phyloP scores from a whole-genome alignment of 2,329 filamentous ascomycete genomes.

The Leptographium radiaticola region DNA sequence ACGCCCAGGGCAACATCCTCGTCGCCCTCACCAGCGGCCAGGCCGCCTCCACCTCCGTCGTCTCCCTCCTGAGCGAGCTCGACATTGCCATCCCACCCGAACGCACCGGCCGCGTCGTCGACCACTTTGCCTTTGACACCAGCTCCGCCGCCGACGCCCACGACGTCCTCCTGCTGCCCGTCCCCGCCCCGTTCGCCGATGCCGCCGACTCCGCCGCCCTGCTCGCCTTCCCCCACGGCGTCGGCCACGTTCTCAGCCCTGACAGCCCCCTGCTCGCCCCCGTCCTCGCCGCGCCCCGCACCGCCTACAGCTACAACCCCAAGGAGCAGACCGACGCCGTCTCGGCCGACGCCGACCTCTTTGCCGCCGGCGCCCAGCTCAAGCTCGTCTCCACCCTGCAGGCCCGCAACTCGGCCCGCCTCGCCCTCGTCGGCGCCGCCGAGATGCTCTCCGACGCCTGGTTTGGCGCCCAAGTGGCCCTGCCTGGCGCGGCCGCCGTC shows the following conservation, averaged over 20 bases:
- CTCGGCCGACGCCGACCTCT: slow-evolving; percentile 56
- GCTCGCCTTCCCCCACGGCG: slow-evolving; percentile 68
- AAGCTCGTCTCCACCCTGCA: slow-evolving; percentile 77
- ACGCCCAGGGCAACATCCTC: slow-evolving; percentile 80
- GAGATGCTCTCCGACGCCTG: slow-evolving; percentile 83
- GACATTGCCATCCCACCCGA: slow-evolving; percentile 81
- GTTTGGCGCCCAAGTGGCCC: slow-evolving; percentile 70
- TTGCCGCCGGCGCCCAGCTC: slow-evolving; percentile 73
- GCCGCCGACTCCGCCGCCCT: slow-evolving; percentile 33
- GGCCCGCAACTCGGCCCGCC: slow-evolving; percentile 82
- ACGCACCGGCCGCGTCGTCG: slow-evolving; percentile 73
- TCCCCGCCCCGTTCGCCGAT: slow-evolving; percentile 61
- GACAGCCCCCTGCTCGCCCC: slow-evolving; percentile 65
- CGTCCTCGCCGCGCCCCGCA: slow-evolving; percentile 67
- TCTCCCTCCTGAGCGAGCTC: slow-evolving; percentile 71
- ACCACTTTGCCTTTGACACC: slow-evolving; percentile 90
- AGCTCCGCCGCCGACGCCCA: slow-evolving; percentile 67
- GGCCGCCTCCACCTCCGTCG: slow-evolving; percentile 58
- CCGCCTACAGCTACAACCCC: slow-evolving; percentile 86
- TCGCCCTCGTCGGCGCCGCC: slow-evolving; percentile 72
- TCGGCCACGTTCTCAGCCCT: slow-evolving; percentile 66
- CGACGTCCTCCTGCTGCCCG: slow-evolving; percentile 71
- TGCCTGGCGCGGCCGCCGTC: slow-evolving; percentile 33
- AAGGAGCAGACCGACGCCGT: slow-evolving; percentile 65
- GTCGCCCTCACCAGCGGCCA: slow-evolving; percentile 65